phyloP scores from a whole-genome alignment of 345 rosid genomes.

The Triadica sebifera region DNA sequence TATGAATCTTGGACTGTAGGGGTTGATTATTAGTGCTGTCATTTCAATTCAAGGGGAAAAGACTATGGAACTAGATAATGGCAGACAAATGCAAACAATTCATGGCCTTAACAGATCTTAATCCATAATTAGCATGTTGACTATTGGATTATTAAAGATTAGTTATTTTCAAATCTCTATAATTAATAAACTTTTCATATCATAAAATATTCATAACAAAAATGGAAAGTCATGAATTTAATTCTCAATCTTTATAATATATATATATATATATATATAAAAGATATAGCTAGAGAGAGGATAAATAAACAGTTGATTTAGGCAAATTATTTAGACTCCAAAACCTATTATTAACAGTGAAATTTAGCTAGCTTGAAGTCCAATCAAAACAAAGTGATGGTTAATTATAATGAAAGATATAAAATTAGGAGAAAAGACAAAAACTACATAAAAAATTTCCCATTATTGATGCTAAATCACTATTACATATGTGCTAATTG shows the following conservation, averaged over 20 bases:
- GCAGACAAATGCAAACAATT: slow-evolving; percentile 18
- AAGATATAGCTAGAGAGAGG: neutral
- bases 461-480: slow-evolving; percentile 10
- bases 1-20: neutral
- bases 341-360: slow-evolving; percentile 13
- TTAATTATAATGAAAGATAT: neutral
- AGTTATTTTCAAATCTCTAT: slow-evolving; percentile 2
- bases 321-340: no score
- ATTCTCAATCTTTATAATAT: no score
- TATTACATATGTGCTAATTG: neutral
- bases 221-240: no score
- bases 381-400: neutral
- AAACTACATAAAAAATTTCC: neutral
- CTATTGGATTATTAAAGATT: no score
- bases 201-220: no score
- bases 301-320: no score
- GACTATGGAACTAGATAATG: slow-evolving; percentile 13
- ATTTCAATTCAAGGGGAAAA: slow-evolving; percentile 11
- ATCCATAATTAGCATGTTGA: neutral
- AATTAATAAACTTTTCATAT: neutral
- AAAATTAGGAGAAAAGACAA: slow-evolving; percentile 8
- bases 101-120: neutral
- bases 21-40: slow-evolving; percentile 17
- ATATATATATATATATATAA: no score
- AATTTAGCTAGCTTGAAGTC: slow-evolving; percentile 7